Evolutionary conservation across 805 yeast species (phyloP), one percentile per base, ranked within the genome.

Genomic region (Helenozyma baotianmanensis): DNA sequence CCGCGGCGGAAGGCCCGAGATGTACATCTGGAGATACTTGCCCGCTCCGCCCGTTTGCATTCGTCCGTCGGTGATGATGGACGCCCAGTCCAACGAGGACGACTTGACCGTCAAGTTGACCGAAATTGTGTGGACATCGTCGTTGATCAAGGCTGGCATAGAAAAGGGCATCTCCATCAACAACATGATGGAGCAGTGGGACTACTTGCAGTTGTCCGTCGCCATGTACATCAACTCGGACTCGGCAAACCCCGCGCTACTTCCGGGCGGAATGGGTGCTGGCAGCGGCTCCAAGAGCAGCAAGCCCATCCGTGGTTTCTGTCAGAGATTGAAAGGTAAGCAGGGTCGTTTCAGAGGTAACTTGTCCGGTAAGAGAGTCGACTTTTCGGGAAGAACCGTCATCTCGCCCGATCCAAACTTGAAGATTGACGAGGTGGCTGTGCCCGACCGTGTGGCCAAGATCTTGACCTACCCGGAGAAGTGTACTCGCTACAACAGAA

Each of bases 41-140:
- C 98, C 98, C 0, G 97, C 97, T 0, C 98, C 99, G 1, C 99
- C 99, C 0, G 97, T 94, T 13, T 92, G 98, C 70, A 92, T 92
- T 35, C 77, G 99, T 46, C 99, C 99, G 3, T 89, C 97, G 4
- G 97, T 92, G 19, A 70, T 80, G 67, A 87, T 86, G 89, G 88
- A 85, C 55, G 78, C 83, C 16, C 92, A 95, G 21, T 82, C 94
- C 13, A 92, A 92, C 60, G 99, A 92, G 64, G 99, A 92, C 62
- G 99, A 94, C 62, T 68, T 92, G 44, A 92, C 99, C 0, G 96
- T 89, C 21, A 92, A 92, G 55, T 68, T 92, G 38, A 87, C 97
- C 0, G 99, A 92, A 62, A 86, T 92, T 42, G 97, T 89, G 17
- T 90, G 95, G 94, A 87, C 96, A 1, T 82, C 92, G n/a, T 82